Evolutionary conservation across 2,329 filamentous ascomycete species (phyloP).

Genomic region (Amauroascus verrucosus): DNA sequence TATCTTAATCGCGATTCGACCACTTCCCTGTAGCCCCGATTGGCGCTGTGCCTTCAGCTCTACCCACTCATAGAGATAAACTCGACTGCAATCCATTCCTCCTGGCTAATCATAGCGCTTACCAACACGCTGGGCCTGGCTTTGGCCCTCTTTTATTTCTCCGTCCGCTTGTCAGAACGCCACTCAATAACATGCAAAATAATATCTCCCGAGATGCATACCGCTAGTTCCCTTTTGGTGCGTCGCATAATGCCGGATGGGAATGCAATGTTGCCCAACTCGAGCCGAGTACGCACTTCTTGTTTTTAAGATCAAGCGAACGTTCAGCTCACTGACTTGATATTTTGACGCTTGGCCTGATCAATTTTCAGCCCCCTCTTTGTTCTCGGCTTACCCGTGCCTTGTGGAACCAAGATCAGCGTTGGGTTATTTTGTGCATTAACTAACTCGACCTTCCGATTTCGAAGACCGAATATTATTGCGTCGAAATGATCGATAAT

Average conservation of each 20-base stretch:
- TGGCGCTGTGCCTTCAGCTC: not conserved
- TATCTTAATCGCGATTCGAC: not conserved
- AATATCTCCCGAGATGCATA: not conserved
- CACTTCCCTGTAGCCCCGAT: slow-evolving; percentile 2
- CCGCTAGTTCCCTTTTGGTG: not conserved
- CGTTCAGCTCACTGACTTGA: not conserved
- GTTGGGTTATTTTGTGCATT: not conserved
- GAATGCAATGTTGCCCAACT: slow-evolving; percentile 1
- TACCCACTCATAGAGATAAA: not conserved
- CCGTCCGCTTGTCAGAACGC: not conserved
- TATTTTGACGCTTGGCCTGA: not conserved
- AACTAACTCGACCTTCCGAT: not conserved
- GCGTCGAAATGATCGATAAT: not conserved
- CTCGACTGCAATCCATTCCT: not conserved
- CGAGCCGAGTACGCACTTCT: not conserved
- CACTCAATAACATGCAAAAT: not conserved
- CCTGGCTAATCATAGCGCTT: slow-evolving; percentile 3
- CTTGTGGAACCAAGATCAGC: not conserved
- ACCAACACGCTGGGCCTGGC: not conserved
- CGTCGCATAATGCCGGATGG: not conserved
- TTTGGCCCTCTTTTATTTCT: not conserved
- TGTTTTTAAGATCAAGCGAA: not conserved
- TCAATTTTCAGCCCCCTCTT: not conserved
- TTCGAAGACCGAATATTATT: not conserved
- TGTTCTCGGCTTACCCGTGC: not conserved